Conservation (phyloP, 169 alveolate species). For the Babesia bovis region DNA sequence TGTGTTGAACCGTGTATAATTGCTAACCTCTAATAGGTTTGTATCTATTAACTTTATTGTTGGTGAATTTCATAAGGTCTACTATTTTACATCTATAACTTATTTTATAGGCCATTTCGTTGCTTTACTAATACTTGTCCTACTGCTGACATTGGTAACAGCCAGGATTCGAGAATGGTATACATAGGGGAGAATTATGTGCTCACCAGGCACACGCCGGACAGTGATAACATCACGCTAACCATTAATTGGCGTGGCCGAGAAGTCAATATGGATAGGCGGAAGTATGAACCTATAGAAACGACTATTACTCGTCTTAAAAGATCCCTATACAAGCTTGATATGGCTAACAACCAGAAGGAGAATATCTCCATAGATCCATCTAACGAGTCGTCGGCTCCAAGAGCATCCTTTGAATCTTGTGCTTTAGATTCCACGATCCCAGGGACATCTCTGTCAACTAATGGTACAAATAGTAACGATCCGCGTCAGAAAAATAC, state of each 20-base stretch:
- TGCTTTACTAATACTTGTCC: too few relatives aligned
- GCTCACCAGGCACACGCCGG: slow-evolving; percentile 26
- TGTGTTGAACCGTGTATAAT: too few relatives aligned
- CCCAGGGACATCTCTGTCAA: not conserved
- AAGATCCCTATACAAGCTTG: slow-evolving; percentile 29
- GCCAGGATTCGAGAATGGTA: too few relatives aligned
- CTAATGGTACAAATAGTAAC: not conserved
- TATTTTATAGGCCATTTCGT: too few relatives aligned
- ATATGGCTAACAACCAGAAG: not conserved
- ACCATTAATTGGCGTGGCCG: slow-evolving; percentile 36
- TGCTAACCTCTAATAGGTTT: too few relatives aligned
- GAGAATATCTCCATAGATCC: not conserved
- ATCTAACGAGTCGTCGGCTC: not conserved
- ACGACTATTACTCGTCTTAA: slow-evolving; percentile 45
- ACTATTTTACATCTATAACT: too few relatives aligned
- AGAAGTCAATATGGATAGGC: slow-evolving; percentile 43
- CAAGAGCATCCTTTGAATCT: not conserved
- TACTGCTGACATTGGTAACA: too few relatives aligned
- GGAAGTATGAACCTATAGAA: slow-evolving; percentile 24
- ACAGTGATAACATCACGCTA: slow-evolving; percentile 23
- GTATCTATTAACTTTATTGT: too few relatives aligned
- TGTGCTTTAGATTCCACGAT: not conserved
- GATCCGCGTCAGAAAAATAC: not conserved
- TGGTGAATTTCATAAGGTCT: too few relatives aligned
- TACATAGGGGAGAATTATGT: slow-evolving; percentile 30